Evolutionary conservation across 1,284 basidiomycete genomes (phyloP), one percentile per base, ranked within the genome.

Genomic region (Ganoderma multipileum): DNA sequence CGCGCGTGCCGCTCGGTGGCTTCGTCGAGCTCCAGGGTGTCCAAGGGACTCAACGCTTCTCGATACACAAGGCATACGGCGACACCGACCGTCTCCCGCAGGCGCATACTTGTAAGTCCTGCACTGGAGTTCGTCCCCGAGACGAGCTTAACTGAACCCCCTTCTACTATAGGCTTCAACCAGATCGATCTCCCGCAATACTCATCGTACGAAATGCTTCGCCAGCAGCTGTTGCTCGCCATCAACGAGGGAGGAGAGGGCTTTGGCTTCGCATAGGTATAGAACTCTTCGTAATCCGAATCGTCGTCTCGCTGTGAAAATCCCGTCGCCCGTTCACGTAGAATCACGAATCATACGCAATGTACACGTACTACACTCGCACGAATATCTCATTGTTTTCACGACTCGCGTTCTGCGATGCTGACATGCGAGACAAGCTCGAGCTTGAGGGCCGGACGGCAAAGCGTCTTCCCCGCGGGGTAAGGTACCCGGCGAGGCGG

Each of bases 1-100:
- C 96, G 42, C 90, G 97, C 67, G 98, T 99, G 0, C 98, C 98
- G 18, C 87, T 99, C 33, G 94, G 92, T 67, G 97, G 97, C 20
- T 99, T 98, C 80, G 90, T 91, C 38, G 96, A 98, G 71, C 83
- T 98, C 30, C 95, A 98, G 81, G 97, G 97, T 47, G 95, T 97
- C 1, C 95, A 97, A 76, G 97, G 97, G 63, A 93, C 92, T 1
- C 98, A 99, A 79, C 90, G 94, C 72, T 99, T 99, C 85, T 98
- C 96, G 63, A 98, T 99, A 71, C 97, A 99, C 81, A 91, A 93
- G 76, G 94, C 94, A 47, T 95, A 95, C 73, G 94, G 94, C n/a
- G 91, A 92, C 71, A 83, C 91, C 2, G 93, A 96, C 77, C 87
- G 95, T 66, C 85, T 97, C 70, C 95, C 95, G 52, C 94, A 95